Evolutionary conservation across 2,329 filamentous ascomycete species (phyloP).

Genomic region (Dothideomycetidae sp.): DNA sequence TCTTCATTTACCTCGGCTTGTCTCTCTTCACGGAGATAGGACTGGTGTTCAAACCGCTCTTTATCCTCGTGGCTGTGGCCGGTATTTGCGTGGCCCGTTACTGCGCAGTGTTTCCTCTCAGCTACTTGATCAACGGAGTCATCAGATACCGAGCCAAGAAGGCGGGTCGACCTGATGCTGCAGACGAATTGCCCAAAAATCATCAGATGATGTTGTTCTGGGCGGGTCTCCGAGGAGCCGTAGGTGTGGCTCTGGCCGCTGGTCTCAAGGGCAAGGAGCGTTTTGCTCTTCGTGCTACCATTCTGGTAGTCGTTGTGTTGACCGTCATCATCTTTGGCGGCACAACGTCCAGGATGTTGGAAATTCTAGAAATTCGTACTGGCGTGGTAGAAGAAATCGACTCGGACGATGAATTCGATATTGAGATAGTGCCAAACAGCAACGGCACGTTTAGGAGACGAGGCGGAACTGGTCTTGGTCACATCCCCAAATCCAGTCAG

Average conservation of each 20-base stretch:
- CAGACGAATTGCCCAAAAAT: constrained; percentile 81
- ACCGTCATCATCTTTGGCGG: constrained; percentile 98
- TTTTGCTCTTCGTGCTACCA: constrained; percentile 75
- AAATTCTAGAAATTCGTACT: constrained; percentile 91
- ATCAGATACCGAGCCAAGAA: constrained; percentile 72
- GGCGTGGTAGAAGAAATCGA: constrained; percentile 95
- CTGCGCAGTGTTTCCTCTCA: constrained; percentile 88
- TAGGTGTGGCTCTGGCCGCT: constrained; percentile 86
- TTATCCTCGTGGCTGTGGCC: constrained; percentile 83
- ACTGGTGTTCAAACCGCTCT: constrained; percentile 80
- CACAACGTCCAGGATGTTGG: constrained; percentile 92
- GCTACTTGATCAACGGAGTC: constrained; percentile 79
- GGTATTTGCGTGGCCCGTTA: constrained; percentile 88
- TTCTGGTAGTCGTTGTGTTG: constrained; percentile 91
- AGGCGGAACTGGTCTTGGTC: constrained; percentile 61
- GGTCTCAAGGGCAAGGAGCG: constrained; percentile 60
- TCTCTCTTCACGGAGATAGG: constrained; percentile 86
- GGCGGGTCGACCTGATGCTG: constrained; percentile 53
- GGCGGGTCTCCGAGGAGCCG: constrained; percentile 88
- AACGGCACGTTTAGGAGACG: constrained; percentile 68
- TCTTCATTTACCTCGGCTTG: constrained; percentile 95
- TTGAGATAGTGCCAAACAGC: constrained; percentile 54
- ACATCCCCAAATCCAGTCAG: constrained; percentile 48
- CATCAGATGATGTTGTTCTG: constrained; percentile 99
- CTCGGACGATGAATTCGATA: constrained; percentile 97